Evolutionary conservation across 345 rosid species (phyloP).

Genomic region (Odontarrhena argentea): DNA sequence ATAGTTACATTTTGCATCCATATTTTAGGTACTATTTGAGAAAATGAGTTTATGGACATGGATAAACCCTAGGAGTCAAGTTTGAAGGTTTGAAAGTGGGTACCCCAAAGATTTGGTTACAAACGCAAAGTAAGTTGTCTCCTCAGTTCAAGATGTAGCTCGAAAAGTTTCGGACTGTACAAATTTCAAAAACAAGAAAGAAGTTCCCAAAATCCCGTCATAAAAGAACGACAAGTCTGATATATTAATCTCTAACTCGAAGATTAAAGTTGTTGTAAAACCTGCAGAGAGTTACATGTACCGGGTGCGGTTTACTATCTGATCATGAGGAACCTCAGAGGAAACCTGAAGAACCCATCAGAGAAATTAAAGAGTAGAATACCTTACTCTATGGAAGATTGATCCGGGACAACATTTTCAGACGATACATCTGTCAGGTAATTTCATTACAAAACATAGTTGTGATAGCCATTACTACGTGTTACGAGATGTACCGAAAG

Average conservation of each 20-base stretch:
- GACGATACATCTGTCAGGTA: conserved; percentile 78
- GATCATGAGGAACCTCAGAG: conserved; percentile 60
- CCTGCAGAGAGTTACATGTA: conserved; percentile 67
- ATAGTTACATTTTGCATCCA: too few relatives aligned
- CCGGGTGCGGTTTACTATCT: conserved; percentile 81
- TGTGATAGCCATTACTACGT: conserved; percentile 90
- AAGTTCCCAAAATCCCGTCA: conserved; percentile 32
- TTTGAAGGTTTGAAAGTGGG: too few relatives aligned
- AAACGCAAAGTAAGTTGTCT: conserved; percentile 81
- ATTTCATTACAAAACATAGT: conserved; percentile 81
- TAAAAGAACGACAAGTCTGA: conserved; percentile 30
- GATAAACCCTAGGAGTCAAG: too few relatives aligned
- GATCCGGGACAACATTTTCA: conserved; percentile 84
- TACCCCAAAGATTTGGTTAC: conserved; percentile 52
- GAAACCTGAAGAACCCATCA: conserved; percentile 25
- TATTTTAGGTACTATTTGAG: too few relatives aligned
- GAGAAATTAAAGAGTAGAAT: conserved; percentile 45
- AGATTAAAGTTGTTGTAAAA: conserved; percentile 25
- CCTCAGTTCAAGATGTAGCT: conserved; percentile 87
- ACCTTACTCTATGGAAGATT: conserved; percentile 76
- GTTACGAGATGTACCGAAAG: conserved; percentile 82
- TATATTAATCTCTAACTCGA: conserved; percentile 27
- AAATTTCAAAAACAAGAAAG: conserved; percentile 55
- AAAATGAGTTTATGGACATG: too few relatives aligned
- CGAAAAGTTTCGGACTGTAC: conserved; percentile 81